Conservation (phyloP, 768 basidiomycete genomes). For the Amanita pallidorosea region DNA sequence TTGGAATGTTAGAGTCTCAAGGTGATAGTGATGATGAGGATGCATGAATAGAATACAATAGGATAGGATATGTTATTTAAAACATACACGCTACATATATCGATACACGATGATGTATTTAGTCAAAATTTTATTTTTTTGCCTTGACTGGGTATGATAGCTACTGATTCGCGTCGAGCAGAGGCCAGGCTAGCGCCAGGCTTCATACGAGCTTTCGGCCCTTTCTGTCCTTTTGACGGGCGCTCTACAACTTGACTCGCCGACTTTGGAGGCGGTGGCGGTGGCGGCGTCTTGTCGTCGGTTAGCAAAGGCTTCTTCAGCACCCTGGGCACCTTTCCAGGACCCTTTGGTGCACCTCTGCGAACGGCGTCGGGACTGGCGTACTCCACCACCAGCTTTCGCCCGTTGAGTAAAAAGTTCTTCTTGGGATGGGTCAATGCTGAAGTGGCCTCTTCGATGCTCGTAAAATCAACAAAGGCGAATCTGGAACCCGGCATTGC, state of each 20-base stretch:
- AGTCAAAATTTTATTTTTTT: slow-evolving; percentile 65
- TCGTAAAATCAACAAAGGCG: slow-evolving; percentile 88
- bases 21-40: slow-evolving; percentile 24
- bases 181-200: slow-evolving; percentile 76
- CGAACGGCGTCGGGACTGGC: slow-evolving; percentile 85
- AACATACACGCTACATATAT: no score
- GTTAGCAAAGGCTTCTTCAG: not conserved
- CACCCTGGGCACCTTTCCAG: not conserved
- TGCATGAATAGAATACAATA: no score
- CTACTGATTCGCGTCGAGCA: slow-evolving; percentile 66
- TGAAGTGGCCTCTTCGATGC: slow-evolving; percentile 66
- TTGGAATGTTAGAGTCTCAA: slow-evolving; percentile 67
- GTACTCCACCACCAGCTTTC: slow-evolving; percentile 80
- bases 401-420: slow-evolving; percentile 77
- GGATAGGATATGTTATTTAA: not conserved
- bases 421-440: slow-evolving; percentile 73
- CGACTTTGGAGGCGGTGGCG: no score
- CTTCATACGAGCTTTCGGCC: not conserved
- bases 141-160: slow-evolving; percentile 59
- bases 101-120: not conserved
- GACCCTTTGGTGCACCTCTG: slow-evolving; percentile 49
- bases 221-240: not conserved
- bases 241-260: not conserved
- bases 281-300: not conserved
- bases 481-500: slow-evolving; percentile 39